phyloP scores from a whole-genome alignment of 805 yeast genomes.

The Kluyveromyces nonfermentans region DNA sequence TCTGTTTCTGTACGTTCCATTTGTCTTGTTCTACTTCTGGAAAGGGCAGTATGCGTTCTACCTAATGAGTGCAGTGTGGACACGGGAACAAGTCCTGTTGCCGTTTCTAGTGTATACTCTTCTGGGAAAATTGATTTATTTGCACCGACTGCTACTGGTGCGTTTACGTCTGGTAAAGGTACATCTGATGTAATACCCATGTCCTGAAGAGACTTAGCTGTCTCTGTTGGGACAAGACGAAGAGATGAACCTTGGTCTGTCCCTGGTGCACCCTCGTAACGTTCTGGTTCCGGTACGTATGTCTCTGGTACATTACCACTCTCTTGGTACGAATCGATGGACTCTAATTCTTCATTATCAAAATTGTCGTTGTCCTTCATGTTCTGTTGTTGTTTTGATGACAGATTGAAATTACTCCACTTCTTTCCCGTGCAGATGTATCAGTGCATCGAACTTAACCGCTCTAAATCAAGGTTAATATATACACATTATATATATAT shows the following conservation, averaged over 20 bases:
- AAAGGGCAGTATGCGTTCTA: slow-evolving; percentile 34
- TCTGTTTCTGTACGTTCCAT: slow-evolving; percentile 14
- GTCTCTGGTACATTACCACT: slow-evolving; percentile 11
- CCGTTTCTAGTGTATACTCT: slow-evolving; percentile 81
- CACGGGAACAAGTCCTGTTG: slow-evolving; percentile 80
- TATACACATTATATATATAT: too few species aligned
- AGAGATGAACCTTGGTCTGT: slow-evolving; percentile 2
- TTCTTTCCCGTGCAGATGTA: too few species aligned
- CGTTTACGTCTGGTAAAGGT: slow-evolving; percentile 47
- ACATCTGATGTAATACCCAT: slow-evolving; percentile 49
- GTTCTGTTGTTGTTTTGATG: too few species aligned
- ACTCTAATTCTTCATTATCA: slow-evolving; percentile 10
- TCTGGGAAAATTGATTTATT: slow-evolving; percentile 79
- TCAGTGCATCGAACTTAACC: too few species aligned
- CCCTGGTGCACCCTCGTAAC: slow-evolving; percentile 1
- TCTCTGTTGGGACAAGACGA: slow-evolving; percentile 44
- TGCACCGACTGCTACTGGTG: slow-evolving; percentile 38
- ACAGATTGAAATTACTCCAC: too few species aligned
- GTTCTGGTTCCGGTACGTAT: slow-evolving; percentile 7
- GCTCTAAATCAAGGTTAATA: too few species aligned
- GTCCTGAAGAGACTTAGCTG: slow-evolving; percentile 56
- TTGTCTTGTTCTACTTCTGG: slow-evolving; percentile 32
- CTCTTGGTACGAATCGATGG: slow-evolving; percentile 15
- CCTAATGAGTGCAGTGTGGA: slow-evolving; percentile 62
- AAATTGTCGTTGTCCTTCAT: background rate